phyloP scores from a whole-genome alignment of 345 rosid genomes.

The Ceriops decandra region DNA sequence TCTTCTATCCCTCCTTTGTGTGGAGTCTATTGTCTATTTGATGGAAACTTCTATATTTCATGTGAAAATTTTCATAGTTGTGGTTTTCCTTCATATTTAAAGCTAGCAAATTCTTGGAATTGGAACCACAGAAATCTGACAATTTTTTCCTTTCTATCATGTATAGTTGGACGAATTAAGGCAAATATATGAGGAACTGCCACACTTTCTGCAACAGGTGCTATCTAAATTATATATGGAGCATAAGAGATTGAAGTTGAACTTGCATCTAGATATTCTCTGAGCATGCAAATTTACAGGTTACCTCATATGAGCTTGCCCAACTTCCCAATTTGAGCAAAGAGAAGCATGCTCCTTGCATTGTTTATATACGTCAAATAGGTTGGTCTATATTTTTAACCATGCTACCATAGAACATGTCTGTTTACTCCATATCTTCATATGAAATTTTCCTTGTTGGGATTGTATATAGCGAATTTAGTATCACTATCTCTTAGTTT shows the following conservation, averaged over 20 bases:
- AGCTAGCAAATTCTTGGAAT: not conserved
- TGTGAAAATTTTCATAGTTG: too few relatives aligned
- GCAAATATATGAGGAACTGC: slow-evolving; percentile 90
- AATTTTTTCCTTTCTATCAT: slow-evolving; percentile 11
- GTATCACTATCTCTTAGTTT: not conserved
- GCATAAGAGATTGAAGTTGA: slow-evolving; percentile 10
- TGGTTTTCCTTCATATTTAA: too few relatives aligned
- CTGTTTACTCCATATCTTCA: not conserved
- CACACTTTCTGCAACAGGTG: slow-evolving; percentile 86
- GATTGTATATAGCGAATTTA: not conserved
- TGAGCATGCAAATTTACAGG: slow-evolving; percentile 42
- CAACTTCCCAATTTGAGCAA: slow-evolving; percentile 56
- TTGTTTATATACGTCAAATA: slow-evolving; percentile 81
- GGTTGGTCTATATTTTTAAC: slow-evolving; percentile 44
- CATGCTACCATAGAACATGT: not conserved
- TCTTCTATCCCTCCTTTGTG: too few relatives aligned
- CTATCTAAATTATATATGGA: slow-evolving; percentile 16
- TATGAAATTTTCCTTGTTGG: not conserved
- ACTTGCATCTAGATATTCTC: slow-evolving; percentile 8
- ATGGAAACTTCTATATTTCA: too few relatives aligned
- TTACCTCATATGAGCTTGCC: slow-evolving; percentile 64
- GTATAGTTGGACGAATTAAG: slow-evolving; percentile 87
- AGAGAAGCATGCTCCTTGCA: slow-evolving; percentile 54
- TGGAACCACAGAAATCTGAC: not conserved
- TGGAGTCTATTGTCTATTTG: too few relatives aligned